Evolutionary conservation across 2,329 filamentous ascomycete genomes (phyloP).

Genomic region (Hypoxylon sp.): DNA sequence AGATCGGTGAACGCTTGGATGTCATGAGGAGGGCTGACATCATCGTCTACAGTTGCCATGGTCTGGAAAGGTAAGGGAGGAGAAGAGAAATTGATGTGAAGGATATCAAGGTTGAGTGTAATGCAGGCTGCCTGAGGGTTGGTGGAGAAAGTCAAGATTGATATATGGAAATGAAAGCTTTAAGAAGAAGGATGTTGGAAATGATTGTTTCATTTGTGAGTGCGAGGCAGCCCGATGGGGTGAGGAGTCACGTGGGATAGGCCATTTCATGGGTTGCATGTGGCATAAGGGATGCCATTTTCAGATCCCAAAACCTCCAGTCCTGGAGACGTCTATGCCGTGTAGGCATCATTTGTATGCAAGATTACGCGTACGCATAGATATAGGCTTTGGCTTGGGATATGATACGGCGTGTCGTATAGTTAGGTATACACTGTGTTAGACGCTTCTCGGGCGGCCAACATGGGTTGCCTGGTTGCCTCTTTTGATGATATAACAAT

Average conservation of each 20-base stretch:
- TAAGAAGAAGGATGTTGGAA: slow-evolving; percentile 19
- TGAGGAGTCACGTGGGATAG: too few relatives aligned
- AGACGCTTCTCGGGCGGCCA: too few relatives aligned
- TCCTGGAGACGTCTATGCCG: slow-evolving; percentile 2
- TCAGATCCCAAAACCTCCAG: slow-evolving; percentile 18
- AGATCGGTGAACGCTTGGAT: slow-evolving; percentile 38
- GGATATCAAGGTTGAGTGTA: slow-evolving; percentile 23
- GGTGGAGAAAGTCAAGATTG: slow-evolving; percentile 27
- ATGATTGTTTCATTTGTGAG: slow-evolving; percentile 26
- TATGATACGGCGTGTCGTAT: too few relatives aligned
- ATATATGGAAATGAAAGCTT: slow-evolving; percentile 25
- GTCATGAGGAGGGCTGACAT: slow-evolving; percentile 34
- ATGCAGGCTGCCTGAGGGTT: slow-evolving; percentile 21
- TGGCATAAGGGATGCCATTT: slow-evolving; percentile 18
- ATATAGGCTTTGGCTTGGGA: too few relatives aligned
- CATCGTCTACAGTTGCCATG: slow-evolving; percentile 30
- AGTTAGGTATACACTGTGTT: too few relatives aligned
- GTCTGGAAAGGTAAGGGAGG: slow-evolving; percentile 26
- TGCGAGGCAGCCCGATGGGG: slow-evolving; percentile 21
- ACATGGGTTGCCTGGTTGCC: too few relatives aligned
- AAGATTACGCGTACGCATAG: too few relatives aligned
- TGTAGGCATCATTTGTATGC: slow-evolving; percentile 13
- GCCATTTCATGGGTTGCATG: slow-evolving; percentile 9
- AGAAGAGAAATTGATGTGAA: slow-evolving; percentile 25
- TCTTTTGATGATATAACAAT: too few relatives aligned